Percentiles rank a stretch among this genome's conserved stretches.
Evolutionary conservation across 2,329 filamentous ascomycete genomes (phyloP).

Genomic region (Aspergillus brunneoviolaceus): DNA sequence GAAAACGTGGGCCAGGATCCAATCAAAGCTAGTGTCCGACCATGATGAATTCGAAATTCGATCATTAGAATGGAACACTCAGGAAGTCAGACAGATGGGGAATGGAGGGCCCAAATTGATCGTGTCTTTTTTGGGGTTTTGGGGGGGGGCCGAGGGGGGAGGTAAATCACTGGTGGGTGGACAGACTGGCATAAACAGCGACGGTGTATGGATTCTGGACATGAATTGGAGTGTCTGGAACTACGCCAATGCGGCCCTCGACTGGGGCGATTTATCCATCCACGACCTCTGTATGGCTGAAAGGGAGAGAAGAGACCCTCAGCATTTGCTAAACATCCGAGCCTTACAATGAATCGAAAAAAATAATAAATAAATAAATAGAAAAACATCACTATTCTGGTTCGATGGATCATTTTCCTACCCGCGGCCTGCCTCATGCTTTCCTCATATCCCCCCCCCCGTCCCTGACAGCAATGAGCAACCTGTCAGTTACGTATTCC

Average conservation of each 20-base stretch:
- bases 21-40: conserved; percentile 3
- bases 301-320: not conserved
- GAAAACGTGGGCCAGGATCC: conserved; percentile 6
- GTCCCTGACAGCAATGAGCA: conserved; percentile 2
- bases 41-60: not conserved
- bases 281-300: conserved; percentile 2
- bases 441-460: not conserved
- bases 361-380: not conserved
- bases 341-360: conserved; percentile 3
- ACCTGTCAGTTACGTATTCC: not conserved
- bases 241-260: conserved; percentile 9
- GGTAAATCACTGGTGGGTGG: too few relatives aligned
- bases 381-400: not conserved
- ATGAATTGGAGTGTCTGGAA: conserved; percentile 2
- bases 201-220: too few relatives aligned
- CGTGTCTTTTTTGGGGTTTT: not conserved
- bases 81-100: conserved; percentile 2
- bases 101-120: not conserved
- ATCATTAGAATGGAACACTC: conserved; percentile 1
- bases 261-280: conserved; percentile 7
- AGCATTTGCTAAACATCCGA: conserved; percentile 10
- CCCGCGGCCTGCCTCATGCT: not conserved
- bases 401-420: not conserved
- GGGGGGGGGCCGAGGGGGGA: too few relatives aligned
- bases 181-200: too few relatives aligned